These are phyloP conservation scores for Scheffersomyces titani DNA, from an alignment of 1,139 yeast genomes.

Conservation along the genomic window DNA sequence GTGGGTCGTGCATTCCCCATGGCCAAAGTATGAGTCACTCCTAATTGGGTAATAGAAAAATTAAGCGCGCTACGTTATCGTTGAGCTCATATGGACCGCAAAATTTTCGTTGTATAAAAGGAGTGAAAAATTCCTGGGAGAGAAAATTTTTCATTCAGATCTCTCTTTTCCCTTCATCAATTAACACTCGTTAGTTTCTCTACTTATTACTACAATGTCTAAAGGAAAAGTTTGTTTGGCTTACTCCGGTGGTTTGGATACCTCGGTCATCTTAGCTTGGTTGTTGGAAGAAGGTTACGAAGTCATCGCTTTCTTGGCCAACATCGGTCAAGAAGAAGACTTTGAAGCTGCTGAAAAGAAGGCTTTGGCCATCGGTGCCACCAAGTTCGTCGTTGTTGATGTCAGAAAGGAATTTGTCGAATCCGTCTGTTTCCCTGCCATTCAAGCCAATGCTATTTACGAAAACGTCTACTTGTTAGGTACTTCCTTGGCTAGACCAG, in stretches of 20 bases:
- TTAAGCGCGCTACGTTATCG: slow-evolving; percentile 44
- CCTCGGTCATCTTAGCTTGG: slow-evolving; percentile 98
- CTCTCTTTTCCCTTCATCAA: slow-evolving; percentile 5
- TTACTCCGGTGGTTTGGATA: slow-evolving; percentile 98
- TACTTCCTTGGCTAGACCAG: slow-evolving; percentile 97
- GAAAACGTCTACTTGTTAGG: slow-evolving; percentile 96
- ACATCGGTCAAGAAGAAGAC: slow-evolving; percentile 99
- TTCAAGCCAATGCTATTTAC: slow-evolving; percentile 94
- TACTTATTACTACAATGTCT: slow-evolving; percentile 53
- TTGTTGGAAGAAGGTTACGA: slow-evolving; percentile 96
- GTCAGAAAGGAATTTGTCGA: slow-evolving; percentile 94
- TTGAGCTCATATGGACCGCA: slow-evolving; percentile 7
- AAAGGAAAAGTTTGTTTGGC: slow-evolving; percentile 99
- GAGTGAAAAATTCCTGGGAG: slow-evolving; percentile 12
- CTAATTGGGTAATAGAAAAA: slow-evolving; percentile 34
- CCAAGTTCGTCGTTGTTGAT: slow-evolving; percentile 91
- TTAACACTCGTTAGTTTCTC: slow-evolving; percentile 1
- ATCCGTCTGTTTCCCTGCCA: slow-evolving; percentile 92
- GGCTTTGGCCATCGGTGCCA: slow-evolving; percentile 95
- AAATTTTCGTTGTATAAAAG: slow-evolving; percentile 22
- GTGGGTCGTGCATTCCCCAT: neutral
- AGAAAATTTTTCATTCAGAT: slow-evolving; percentile 18
- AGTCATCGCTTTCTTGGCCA: slow-evolving; percentile 96
- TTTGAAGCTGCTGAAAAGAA: slow-evolving; percentile 95
- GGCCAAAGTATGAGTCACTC: slow-evolving; percentile 33